Base-by-base conservation (phyloP, 176 grass and related monocot genomes). In the Puccinellia tenuiflora region DNA sequence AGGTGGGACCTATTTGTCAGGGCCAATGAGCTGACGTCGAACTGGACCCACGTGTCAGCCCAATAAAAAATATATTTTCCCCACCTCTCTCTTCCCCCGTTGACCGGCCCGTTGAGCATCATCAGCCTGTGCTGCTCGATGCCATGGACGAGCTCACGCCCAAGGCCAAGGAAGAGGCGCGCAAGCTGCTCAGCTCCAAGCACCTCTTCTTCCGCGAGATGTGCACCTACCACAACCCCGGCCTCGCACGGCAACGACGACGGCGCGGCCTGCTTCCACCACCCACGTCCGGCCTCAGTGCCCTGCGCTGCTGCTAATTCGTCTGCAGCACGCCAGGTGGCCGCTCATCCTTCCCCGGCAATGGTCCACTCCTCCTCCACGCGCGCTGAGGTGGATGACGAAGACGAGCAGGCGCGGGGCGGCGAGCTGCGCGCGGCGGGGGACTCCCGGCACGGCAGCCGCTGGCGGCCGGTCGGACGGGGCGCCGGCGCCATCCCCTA, bases 131-230 rank as follows among this genome's bases (percentile, higher is more conserved):
- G 29, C 81, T 95, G 22, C 96, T 98, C 7, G 96, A 98, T 18
- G 15, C 83, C 46, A 90, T 98, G 90, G 92, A 93, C 47, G 81
- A 86, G 4, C 79, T 98, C 79, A 4, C 83, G 5, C 21, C 83
- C 45, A 98, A 88, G 89, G 85, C 87, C 85, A 98, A 88, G 85
- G 90, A 98, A 40, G 96, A 98, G 83, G 89, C 89, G 50, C 90
- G 92, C 74, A 98, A 98, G 87, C 87, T 98, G 48, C 91, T 98
- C 59, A 93, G 79, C 84, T 98, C 96, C 68, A 98, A 98, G 79
- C 96, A 95, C 88, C 91, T 98, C 82, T 98, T 95, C 85, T 98
- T 93, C 85, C 92, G 77, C 13, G 96, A 98, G 84, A 98, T 98
- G 96, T 98, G 96, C 83, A 78, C 87, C 18, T 98, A 98, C 83